These are phyloP conservation scores for Leccinellum luteum DNA, from an alignment of 768 basidiomycete genomes.

Conservation along the genomic window DNA sequence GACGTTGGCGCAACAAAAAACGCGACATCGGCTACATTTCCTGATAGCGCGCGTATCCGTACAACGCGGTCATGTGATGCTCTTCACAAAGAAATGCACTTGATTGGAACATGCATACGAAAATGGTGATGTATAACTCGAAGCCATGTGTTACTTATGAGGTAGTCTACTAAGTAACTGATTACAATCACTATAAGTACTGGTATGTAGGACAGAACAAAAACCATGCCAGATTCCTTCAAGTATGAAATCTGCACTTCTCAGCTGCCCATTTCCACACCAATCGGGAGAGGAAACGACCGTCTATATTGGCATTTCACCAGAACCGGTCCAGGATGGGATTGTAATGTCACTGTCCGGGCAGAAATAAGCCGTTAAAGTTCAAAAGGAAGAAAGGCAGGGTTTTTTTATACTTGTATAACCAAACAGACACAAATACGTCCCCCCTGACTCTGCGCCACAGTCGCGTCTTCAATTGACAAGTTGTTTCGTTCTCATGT, in stretches of 20 bases:
- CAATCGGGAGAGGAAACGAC: conserved; percentile 49
- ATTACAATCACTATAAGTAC: not conserved
- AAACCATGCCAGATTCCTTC: conserved; percentile 35
- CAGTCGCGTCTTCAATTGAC: conserved; percentile 17
- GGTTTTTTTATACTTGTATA: conserved; percentile 25
- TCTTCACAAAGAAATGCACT: not conserved
- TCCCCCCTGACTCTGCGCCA: conserved; percentile 4
- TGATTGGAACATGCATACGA: too few species aligned
- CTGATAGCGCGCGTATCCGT: not conserved
- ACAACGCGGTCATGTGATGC: conserved; percentile 26
- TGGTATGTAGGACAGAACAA: conserved; percentile 32
- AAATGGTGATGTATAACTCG: too few species aligned
- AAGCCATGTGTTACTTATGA: too few species aligned
- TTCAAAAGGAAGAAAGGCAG: not conserved
- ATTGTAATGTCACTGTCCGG: conserved; percentile 59
- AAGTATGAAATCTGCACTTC: conserved; percentile 35
- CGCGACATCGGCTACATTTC: not conserved
- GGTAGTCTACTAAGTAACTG: too few species aligned
- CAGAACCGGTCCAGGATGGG: conserved; percentile 79
- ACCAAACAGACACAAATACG: conserved; percentile 32
- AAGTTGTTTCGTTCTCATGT: conserved; percentile 24
- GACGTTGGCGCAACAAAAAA: not conserved
- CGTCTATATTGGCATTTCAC: conserved; percentile 65
- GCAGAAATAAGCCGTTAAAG: conserved; percentile 67
- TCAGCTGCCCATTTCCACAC: conserved; percentile 50